Evolutionary conservation across 1,139 yeast genomes (phyloP).

Genomic region (Taphrina communis): DNA sequence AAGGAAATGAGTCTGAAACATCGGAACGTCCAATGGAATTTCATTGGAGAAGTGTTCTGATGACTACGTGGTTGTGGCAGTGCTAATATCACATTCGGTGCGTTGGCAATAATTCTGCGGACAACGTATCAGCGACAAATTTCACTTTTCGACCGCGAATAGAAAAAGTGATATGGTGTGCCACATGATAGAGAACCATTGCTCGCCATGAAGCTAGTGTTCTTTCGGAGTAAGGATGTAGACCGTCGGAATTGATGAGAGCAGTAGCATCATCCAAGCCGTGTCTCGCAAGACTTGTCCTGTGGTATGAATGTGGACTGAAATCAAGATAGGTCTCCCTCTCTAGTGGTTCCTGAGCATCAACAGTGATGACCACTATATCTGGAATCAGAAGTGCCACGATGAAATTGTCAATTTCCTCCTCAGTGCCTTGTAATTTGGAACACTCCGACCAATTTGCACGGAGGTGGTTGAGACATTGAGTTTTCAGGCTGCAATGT

Average conservation of each 20-base stretch:
- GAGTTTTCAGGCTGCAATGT: not conserved
- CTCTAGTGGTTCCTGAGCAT: not conserved
- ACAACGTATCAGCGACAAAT: not conserved
- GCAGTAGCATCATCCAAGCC: not conserved
- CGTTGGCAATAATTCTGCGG: no score
- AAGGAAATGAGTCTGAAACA: constrained; percentile 14
- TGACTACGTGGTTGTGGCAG: not conserved
- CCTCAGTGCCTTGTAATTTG: not conserved
- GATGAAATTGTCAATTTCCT: not conserved
- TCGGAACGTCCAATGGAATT: constrained; percentile 6
- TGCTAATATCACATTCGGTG: not conserved
- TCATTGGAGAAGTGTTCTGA: constrained; percentile 18
- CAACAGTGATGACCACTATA: not conserved
- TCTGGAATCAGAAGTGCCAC: not conserved
- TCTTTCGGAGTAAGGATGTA: not conserved
- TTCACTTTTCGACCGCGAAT: constrained; percentile 3
- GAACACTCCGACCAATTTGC: not conserved
- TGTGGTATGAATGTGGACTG: not conserved
- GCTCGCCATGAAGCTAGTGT: not conserved
- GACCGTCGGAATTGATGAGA: not conserved
- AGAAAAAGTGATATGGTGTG: constrained; percentile 1
- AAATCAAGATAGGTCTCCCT: not conserved
- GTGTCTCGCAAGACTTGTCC: not conserved
- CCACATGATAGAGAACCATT: not conserved
- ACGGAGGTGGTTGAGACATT: not conserved